Conservation (phyloP, 768 basidiomycete genomes). For the Psilocybe azurescens region DNA sequence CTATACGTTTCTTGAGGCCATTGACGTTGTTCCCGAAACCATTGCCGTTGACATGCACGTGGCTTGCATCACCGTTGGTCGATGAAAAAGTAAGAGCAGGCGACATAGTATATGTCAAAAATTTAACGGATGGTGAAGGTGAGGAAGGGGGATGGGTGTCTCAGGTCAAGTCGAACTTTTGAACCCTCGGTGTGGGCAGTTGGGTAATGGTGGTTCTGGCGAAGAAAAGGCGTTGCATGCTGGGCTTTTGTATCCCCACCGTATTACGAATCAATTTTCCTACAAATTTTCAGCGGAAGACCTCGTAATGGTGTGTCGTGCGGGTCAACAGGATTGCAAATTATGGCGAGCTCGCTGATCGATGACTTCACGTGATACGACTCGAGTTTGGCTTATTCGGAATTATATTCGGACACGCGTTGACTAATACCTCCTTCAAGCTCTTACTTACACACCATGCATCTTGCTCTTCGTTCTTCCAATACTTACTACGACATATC, state of each 20-base stretch:
- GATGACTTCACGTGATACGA: constrained; percentile 14
- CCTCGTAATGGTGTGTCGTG: background rate
- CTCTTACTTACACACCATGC: background rate
- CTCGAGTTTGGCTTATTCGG: background rate
- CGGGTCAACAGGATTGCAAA: constrained; percentile 26
- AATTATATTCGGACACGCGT: background rate
- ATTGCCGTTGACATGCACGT: constrained; percentile 11
- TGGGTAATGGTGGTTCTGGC: constrained; percentile 4
- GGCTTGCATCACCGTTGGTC: background rate
- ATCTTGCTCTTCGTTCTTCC: background rate
- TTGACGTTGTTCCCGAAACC: constrained; percentile 3
- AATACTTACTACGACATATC: background rate
- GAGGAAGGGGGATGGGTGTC: background rate
- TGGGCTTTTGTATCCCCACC: constrained; percentile 5
- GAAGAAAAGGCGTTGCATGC: constrained; percentile 5
- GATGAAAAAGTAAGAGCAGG: constrained; percentile 16
- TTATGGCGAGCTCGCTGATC: constrained; percentile 28
- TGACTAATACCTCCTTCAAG: background rate
- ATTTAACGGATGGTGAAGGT: background rate
- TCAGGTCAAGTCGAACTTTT: background rate
- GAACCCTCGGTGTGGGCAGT: background rate
- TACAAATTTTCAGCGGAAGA: too few relatives aligned
- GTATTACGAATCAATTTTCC: constrained; percentile 1
- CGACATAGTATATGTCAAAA: constrained; percentile 15
- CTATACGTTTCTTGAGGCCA: constrained; percentile 27